phyloP scores from a whole-genome alignment of 1,284 basidiomycete genomes.

The Austroboletus novae-zelandiae region DNA sequence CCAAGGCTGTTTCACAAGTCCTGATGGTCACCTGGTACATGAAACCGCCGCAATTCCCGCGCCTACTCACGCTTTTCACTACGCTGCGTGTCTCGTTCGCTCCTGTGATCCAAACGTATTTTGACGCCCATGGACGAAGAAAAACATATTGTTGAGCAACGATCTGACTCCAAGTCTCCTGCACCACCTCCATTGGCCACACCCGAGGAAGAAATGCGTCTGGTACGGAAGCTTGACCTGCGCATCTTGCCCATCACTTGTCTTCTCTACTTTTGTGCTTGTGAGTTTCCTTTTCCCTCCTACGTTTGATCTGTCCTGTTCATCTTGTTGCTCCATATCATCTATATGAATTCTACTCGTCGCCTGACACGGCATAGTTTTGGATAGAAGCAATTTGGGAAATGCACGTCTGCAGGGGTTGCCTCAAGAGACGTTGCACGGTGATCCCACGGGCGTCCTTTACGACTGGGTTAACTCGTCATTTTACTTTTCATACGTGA shows the following conservation, averaged over 20 bases:
- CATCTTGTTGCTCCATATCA: too few species aligned
- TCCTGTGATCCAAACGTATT: neutral
- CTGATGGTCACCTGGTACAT: too few species aligned
- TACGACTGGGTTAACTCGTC: constrained; percentile 74
- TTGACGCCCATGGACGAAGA: constrained; percentile 11
- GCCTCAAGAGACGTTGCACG: constrained; percentile 57
- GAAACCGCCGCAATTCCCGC: too few species aligned
- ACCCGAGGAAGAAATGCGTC: constrained; percentile 49
- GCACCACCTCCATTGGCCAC: constrained; percentile 21
- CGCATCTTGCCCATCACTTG: constrained; percentile 73
- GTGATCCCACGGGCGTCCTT: constrained; percentile 60
- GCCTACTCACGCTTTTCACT: too few species aligned
- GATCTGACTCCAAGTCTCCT: neutral
- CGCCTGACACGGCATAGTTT: constrained; percentile 38
- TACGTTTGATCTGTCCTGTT: neutral
- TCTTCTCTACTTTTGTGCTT: constrained; percentile 72
- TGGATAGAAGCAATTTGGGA: constrained; percentile 72
- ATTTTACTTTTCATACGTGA: constrained; percentile 74
- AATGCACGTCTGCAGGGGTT: constrained; percentile 76
- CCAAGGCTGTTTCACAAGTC: too few species aligned
- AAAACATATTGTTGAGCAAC: constrained; percentile 8
- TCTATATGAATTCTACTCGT: too few species aligned
- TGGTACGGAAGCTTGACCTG: constrained; percentile 65
- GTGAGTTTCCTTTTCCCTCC: constrained; percentile 38
- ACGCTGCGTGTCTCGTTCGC: neutral